These are phyloP conservation scores for Iberis amara DNA, from an alignment of 441 rosid species.

Conservation along the genomic window DNA sequence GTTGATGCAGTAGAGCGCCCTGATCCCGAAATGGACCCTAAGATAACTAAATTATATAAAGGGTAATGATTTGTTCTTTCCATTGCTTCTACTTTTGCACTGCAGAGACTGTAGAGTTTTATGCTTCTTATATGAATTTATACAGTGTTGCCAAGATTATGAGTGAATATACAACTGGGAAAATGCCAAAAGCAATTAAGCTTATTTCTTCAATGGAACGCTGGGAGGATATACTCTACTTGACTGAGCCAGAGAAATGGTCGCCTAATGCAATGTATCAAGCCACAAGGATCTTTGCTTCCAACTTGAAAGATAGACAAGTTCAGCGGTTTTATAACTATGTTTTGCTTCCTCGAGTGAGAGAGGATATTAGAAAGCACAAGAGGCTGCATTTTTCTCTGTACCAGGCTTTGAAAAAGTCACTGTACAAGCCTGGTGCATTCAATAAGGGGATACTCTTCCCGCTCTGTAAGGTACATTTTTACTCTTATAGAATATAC, in stretches of 20 bases:
- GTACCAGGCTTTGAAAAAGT: slow-evolving; percentile 69
- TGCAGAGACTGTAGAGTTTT: neutral
- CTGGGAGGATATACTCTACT: slow-evolving; percentile 81
- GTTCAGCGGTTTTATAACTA: slow-evolving; percentile 67
- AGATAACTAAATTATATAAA: slow-evolving; percentile 55
- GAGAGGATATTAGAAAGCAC: slow-evolving; percentile 78
- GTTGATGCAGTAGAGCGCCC: slow-evolving; percentile 52
- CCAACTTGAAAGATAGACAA: slow-evolving; percentile 60
- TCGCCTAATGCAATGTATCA: slow-evolving; percentile 84
- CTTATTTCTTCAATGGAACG: slow-evolving; percentile 61
- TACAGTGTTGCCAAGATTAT: slow-evolving; percentile 73
- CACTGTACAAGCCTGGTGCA: slow-evolving; percentile 81
- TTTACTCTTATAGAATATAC: neutral
- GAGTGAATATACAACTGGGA: slow-evolving; percentile 71
- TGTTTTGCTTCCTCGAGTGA: slow-evolving; percentile 81
- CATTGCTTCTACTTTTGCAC: neutral
- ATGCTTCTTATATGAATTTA: slow-evolving; percentile 7
- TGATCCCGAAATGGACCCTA: slow-evolving; percentile 59
- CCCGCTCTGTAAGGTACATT: slow-evolving; percentile 72
- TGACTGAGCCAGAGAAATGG: slow-evolving; percentile 93
- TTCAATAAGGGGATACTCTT: slow-evolving; percentile 86
- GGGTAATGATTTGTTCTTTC: slow-evolving; percentile 41
- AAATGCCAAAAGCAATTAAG: slow-evolving; percentile 79
- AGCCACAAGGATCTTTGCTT: slow-evolving; percentile 78
- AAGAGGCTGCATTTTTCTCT: slow-evolving; percentile 76